Percentiles rank a stretch among this genome's conserved stretches.
These are phyloP conservation scores for Aureobasidium musti DNA, from an alignment of 2,329 filamentous ascomycete genomes.

Conservation along the genomic window DNA sequence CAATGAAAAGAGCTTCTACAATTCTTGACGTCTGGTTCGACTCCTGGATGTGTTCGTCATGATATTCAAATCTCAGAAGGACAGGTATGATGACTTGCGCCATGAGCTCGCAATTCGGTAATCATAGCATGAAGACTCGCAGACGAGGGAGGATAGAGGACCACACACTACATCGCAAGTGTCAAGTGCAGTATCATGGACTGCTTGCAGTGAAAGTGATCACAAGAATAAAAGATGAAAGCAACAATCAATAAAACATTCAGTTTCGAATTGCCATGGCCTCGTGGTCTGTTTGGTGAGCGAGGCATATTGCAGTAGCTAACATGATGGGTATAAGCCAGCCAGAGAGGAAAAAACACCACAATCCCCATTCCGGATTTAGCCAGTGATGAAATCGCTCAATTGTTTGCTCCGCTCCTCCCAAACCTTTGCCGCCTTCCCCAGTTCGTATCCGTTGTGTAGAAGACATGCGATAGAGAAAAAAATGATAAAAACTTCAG, in stretches of 20 bases:
- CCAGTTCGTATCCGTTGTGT: slow-evolving; percentile 17
- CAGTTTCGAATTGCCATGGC: slow-evolving; percentile 3
- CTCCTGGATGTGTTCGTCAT: background rate
- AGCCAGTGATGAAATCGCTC: slow-evolving; percentile 9
- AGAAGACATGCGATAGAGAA: slow-evolving; percentile 24
- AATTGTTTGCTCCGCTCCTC: background rate
- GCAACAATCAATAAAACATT: background rate
- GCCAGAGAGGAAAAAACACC: background rate
- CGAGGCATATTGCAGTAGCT: slow-evolving; percentile 14
- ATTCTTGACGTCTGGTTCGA: background rate
- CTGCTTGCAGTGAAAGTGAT: background rate
- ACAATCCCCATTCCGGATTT: slow-evolving; percentile 21
- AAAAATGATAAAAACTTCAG: slow-evolving; percentile 17
- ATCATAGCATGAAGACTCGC: background rate
- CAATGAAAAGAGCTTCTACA: background rate
- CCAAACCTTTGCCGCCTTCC: background rate
- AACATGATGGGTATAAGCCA: background rate
- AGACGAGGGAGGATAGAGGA: background rate
- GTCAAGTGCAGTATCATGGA: background rate
- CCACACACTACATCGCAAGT: too few species aligned
- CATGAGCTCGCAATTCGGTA: background rate
- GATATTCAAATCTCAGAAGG: background rate
- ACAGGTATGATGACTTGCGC: background rate
- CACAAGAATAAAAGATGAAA: background rate
- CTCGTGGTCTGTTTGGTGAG: background rate